Percentiles rank a stretch among this genome's conserved stretches.
Evolutionary conservation across 1,284 basidiomycete genomes (phyloP).

Genomic region (Fomitopsis schrenkii): DNA sequence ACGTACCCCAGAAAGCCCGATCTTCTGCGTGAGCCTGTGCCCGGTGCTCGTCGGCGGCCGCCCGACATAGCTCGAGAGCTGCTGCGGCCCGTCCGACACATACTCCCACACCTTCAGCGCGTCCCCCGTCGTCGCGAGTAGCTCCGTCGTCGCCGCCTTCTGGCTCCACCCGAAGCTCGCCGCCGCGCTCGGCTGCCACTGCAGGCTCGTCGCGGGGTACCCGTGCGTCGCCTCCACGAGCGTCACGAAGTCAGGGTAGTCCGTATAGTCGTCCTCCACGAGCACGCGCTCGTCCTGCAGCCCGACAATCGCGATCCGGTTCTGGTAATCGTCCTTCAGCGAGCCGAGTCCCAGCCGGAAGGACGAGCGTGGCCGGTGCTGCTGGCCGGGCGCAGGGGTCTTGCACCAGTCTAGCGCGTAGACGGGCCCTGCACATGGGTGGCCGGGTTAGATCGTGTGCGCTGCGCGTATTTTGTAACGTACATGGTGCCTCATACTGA

Average conservation of each 20-base stretch:
- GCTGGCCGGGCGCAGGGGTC: slow-evolving; percentile 67
- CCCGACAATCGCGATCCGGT: slow-evolving; percentile 79
- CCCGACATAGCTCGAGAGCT: slow-evolving; percentile 69
- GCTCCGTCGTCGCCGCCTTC: slow-evolving; percentile 60
- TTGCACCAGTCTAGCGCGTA: slow-evolving; percentile 86
- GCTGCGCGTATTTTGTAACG: slow-evolving; percentile 24
- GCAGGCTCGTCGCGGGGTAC: slow-evolving; percentile 79
- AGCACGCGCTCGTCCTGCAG: slow-evolving; percentile 80
- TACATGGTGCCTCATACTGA: slow-evolving; percentile 74
- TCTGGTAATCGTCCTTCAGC: slow-evolving; percentile 75
- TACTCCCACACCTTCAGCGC: slow-evolving; percentile 89
- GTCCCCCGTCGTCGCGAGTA: slow-evolving; percentile 89
- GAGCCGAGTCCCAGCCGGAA: slow-evolving; percentile 80
- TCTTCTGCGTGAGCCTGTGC: slow-evolving; percentile 62
- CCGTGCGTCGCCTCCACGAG: slow-evolving; percentile 78
- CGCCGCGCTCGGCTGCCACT: slow-evolving; percentile 77
- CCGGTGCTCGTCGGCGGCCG: slow-evolving; percentile 51
- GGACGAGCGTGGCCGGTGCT: slow-evolving; percentile 67
- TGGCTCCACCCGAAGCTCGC: slow-evolving; percentile 59
- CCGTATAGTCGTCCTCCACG: slow-evolving; percentile 76
- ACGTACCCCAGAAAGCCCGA: slow-evolving; percentile 80
- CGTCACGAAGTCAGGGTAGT: slow-evolving; percentile 78
- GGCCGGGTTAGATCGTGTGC: background rate
- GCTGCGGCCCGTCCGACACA: slow-evolving; percentile 51
- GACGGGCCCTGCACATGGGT: slow-evolving; percentile 62